Conservation (phyloP, 2,329 filamentous ascomycete species). For the Trichoderma aggressivum region DNA sequence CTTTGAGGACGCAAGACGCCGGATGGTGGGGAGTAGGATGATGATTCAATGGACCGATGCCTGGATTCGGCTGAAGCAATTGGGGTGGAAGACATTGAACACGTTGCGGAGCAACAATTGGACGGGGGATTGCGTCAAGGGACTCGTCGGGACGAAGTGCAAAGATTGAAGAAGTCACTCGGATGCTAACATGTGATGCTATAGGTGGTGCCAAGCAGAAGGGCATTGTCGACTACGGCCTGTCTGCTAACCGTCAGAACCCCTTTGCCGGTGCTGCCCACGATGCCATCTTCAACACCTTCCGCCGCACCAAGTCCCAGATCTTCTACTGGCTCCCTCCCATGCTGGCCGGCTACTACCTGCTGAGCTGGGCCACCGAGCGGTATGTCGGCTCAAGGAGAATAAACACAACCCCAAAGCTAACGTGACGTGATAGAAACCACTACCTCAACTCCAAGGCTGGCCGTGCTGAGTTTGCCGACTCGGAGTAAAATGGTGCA, state of each 20-base stretch:
- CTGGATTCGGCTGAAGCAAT: neutral
- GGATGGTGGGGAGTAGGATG: neutral
- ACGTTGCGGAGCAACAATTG: neutral
- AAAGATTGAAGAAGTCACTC: neutral
- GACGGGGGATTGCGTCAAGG: neutral
- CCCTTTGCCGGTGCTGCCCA: slow-evolving; percentile 74
- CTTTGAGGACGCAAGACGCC: neutral
- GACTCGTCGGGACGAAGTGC: neutral
- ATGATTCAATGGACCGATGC: neutral
- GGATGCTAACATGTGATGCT: slow-evolving; percentile 1
- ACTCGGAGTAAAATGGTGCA: slow-evolving; percentile 39
- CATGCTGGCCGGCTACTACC: slow-evolving; percentile 71
- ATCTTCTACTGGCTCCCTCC: slow-evolving; percentile 86
- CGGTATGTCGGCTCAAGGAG: slow-evolving; percentile 56
- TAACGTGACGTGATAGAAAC: slow-evolving; percentile 52
- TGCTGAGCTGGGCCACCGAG: slow-evolving; percentile 88
- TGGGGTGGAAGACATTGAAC: neutral
- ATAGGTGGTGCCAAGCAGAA: slow-evolving; percentile 59
- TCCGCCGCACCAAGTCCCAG: slow-evolving; percentile 80
- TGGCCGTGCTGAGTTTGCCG: slow-evolving; percentile 56
- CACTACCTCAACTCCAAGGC: slow-evolving; percentile 78
- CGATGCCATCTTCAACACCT: slow-evolving; percentile 92
- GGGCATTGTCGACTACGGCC: slow-evolving; percentile 66
- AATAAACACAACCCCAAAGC: neutral
- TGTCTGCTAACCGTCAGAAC: slow-evolving; percentile 86